Evolutionary conservation across 2,329 filamentous ascomycete species (phyloP).

Genomic region (Hortaea sp.): DNA sequence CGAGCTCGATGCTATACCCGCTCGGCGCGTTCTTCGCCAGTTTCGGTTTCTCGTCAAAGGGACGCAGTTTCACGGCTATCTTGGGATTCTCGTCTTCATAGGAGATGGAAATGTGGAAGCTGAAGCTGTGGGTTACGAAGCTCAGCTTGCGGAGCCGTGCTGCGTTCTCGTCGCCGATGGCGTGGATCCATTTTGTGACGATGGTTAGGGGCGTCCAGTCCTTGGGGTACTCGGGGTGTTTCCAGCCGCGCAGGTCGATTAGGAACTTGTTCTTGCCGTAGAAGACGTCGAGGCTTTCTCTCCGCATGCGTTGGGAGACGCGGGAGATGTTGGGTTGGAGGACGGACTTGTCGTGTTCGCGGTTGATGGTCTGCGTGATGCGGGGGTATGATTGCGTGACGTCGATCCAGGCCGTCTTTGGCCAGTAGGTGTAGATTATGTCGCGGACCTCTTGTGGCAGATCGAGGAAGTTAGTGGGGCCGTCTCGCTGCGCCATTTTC

Average conservation of each 20-base stretch:
- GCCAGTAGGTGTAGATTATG: conserved; percentile 10
- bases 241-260: conserved; percentile 10
- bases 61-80: conserved; percentile 2
- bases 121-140: conserved; percentile 11
- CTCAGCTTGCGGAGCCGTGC: conserved; percentile 7
- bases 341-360: not conserved
- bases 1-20: conserved; percentile 2
- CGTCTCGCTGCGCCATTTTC: not conserved
- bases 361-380: not conserved
- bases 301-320: conserved; percentile 4
- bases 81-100: conserved; percentile 3
- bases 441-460: conserved; percentile 13
- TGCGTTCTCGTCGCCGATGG: conserved; percentile 14
- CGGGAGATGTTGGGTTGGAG: not conserved
- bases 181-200: conserved; percentile 11
- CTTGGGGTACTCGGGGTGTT: conserved; percentile 5
- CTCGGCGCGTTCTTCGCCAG: not conserved
- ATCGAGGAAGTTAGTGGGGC: conserved; percentile 6
- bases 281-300: conserved; percentile 13
- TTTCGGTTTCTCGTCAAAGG: not conserved
- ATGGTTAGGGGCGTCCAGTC: conserved; percentile 10
- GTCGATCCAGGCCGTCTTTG: conserved; percentile 8
- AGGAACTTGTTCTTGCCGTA: conserved; percentile 10
- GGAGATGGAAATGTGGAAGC: conserved; percentile 6
- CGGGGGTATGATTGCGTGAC: conserved; percentile 5